phyloP scores from a whole-genome alignment of 192 early-diverging fungal genomes.

The Entomortierella beljakovae region DNA sequence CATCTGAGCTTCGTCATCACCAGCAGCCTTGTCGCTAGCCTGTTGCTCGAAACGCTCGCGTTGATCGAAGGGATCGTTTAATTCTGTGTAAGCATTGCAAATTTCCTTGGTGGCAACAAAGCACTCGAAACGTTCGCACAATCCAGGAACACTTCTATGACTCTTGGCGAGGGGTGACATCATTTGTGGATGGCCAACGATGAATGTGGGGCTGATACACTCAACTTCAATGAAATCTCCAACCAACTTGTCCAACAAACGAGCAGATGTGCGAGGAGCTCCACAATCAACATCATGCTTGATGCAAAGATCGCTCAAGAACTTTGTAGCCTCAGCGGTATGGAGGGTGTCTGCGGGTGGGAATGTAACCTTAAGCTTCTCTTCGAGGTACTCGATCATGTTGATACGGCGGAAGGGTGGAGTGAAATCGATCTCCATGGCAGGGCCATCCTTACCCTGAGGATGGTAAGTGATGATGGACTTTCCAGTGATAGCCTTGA shows the following conservation, averaged over 20 bases:
- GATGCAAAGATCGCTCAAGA: conserved; percentile 91
- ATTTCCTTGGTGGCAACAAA: conserved; percentile 98
- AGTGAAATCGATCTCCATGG: conserved; percentile 92
- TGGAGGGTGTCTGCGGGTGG: conserved; percentile 87
- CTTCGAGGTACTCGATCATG: conserved; percentile 95
- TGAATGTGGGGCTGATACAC: conserved; percentile 92
- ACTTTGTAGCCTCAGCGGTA: conserved; percentile 85
- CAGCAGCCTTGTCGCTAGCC: conserved; percentile 95
- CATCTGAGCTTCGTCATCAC: conserved; percentile 98
- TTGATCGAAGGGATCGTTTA: conserved; percentile 99
- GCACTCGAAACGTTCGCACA: conserved; percentile 98
- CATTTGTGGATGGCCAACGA: conserved; percentile 97
- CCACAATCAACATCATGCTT: conserved; percentile 97
- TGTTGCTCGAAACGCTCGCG: conserved; percentile 98
- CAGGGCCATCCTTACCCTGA: conserved; percentile 81
- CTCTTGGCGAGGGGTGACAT: conserved; percentile 99
- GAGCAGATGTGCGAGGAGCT: conserved; percentile 91
- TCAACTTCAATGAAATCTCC: conserved; percentile 86
- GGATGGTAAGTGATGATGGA: conserved; percentile 97
- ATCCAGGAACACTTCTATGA: conserved; percentile 87
- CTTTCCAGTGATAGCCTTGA: conserved; percentile 89
- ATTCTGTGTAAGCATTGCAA: conserved; percentile 99
- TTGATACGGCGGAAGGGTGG: conserved; percentile 94
- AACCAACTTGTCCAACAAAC: conserved; percentile 96
- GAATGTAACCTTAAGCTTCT: conserved; percentile 91